Conservation (phyloP, 1,139 yeast species). For the Yamadazyma buinensis region DNA sequence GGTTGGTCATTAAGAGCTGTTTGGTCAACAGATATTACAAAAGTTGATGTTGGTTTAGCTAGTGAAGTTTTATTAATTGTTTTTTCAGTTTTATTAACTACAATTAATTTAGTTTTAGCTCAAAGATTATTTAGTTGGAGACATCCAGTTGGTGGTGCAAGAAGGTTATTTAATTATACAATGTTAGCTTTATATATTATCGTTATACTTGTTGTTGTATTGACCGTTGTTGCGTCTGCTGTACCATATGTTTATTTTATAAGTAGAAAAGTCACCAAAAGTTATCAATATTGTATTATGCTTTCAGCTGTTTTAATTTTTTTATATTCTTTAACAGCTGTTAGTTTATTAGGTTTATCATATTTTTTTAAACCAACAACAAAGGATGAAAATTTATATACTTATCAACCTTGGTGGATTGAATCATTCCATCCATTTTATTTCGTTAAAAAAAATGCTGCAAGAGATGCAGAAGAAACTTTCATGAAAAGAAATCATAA, state of each 20-base stretch:
- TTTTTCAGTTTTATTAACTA: conserved; percentile 31
- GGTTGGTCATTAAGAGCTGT: conserved; percentile 60
- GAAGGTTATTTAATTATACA: conserved; percentile 31
- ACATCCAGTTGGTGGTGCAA: conserved; percentile 45
- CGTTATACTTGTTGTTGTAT: conserved; percentile 27
- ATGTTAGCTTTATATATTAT: conserved; percentile 31
- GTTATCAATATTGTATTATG: conserved; percentile 29
- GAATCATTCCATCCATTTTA: conserved; percentile 42
- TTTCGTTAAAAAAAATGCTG: conserved; percentile 37
- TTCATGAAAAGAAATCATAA: conserved; percentile 43
- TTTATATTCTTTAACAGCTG: conserved; percentile 33
- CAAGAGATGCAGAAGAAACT: conserved; percentile 36
- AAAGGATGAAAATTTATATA: conserved; percentile 40
- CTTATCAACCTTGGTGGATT: conserved; percentile 49
- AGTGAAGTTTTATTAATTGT: conserved; percentile 33
- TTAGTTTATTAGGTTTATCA: conserved; percentile 33
- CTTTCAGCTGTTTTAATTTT: conserved; percentile 29
- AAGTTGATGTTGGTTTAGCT: conserved; percentile 26
- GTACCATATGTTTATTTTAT: conserved; percentile 33
- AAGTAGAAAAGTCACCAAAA: conserved; percentile 16
- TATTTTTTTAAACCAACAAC: conserved; percentile 40
- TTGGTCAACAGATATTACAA: conserved; percentile 12
- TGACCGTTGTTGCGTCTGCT: conserved; percentile 33
- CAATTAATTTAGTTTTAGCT: conserved; percentile 38
- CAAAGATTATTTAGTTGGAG: conserved; percentile 46